These are phyloP conservation scores for Panellus pusillus DNA, from an alignment of 768 basidiomycete genomes.

Conservation along the genomic window DNA sequence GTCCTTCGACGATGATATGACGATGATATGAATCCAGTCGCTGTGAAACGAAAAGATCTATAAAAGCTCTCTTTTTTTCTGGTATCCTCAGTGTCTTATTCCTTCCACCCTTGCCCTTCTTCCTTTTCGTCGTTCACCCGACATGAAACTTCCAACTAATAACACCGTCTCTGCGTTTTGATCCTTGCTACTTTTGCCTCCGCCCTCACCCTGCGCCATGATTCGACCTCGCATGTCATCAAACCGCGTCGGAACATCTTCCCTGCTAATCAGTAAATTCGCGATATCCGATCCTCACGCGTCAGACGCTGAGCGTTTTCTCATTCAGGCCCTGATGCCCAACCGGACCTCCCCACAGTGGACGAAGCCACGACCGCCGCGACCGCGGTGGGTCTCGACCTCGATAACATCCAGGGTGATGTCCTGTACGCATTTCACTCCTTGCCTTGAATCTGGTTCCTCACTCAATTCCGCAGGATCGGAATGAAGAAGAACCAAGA, in stretches of 20 bases:
- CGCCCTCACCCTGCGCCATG: neutral
- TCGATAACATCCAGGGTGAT: constrained; percentile 49
- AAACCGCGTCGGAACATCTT: neutral
- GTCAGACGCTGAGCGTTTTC: neutral
- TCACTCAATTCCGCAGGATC: constrained; percentile 30
- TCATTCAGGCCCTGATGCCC: constrained; percentile 1
- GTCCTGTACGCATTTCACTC: constrained; percentile 37
- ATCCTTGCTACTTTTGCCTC: constrained; percentile 7
- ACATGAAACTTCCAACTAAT: constrained; percentile 1
- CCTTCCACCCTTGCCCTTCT: neutral
- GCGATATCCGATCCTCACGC: no score
- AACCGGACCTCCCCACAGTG: constrained; percentile 4
- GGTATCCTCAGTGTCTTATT: no score
- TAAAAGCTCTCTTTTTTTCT: no score
- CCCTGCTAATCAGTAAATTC: constrained; percentile 9
- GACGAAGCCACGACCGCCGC: constrained; percentile 5
- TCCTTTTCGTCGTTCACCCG: neutral
- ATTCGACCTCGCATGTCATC: neutral
- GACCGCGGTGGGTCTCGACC: constrained; percentile 22
- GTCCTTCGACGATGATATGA: no score
- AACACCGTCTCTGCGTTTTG: neutral
- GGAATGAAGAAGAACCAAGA: constrained; percentile 59
- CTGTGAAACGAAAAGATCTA: no score
- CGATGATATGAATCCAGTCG: no score
- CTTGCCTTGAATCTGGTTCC: neutral